A percentile compares a stretch with the other conserved stretches of the same genome.
phyloP scores from a whole-genome alignment of 768 basidiomycete genomes.

The Collybiopsis confluens region DNA sequence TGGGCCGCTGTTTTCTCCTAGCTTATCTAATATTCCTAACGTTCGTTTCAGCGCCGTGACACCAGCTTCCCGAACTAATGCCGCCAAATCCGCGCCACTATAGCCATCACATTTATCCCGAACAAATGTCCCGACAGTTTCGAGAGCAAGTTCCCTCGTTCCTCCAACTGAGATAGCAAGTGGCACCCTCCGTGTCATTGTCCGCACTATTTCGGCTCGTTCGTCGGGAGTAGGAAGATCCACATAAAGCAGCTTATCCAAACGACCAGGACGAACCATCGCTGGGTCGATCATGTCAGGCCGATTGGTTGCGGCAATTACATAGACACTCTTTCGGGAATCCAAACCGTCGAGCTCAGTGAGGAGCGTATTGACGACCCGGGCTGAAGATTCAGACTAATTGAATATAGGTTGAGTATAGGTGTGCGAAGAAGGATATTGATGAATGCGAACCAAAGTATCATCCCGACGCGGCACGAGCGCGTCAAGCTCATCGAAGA shows the following conservation, averaged over 20 bases:
- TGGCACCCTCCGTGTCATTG: constrained; percentile 69
- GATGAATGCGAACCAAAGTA: constrained; percentile 54
- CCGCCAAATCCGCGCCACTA: constrained; percentile 88
- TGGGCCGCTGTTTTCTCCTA: constrained; percentile 35
- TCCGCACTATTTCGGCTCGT: constrained; percentile 80
- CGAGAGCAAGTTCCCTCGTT: constrained; percentile 11
- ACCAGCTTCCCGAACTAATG: constrained; percentile 85
- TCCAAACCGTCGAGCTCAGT: constrained; percentile 94
- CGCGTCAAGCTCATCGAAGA: constrained; percentile 94
- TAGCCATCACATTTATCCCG: constrained; percentile 74
- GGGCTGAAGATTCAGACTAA: constrained; percentile 88
- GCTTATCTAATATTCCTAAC: constrained; percentile 61
- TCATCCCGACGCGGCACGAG: constrained; percentile 90
- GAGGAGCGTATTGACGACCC: constrained; percentile 90
- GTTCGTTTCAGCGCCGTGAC: constrained; percentile 73
- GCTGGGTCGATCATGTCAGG: constrained; percentile 98
- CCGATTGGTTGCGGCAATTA: constrained; percentile 91
- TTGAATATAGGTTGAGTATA: constrained; percentile 3
- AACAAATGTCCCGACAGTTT: constrained; percentile 44
- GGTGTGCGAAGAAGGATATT: neutral
- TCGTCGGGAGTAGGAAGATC: constrained; percentile 75
- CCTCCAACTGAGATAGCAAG: constrained; percentile 25
- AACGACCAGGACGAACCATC: constrained; percentile 93
- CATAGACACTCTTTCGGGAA: constrained; percentile 73
- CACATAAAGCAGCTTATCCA: constrained; percentile 93